Evolutionary conservation across 2,329 filamentous ascomycete species (phyloP).

Genomic region (Fusarium agapanthi): DNA sequence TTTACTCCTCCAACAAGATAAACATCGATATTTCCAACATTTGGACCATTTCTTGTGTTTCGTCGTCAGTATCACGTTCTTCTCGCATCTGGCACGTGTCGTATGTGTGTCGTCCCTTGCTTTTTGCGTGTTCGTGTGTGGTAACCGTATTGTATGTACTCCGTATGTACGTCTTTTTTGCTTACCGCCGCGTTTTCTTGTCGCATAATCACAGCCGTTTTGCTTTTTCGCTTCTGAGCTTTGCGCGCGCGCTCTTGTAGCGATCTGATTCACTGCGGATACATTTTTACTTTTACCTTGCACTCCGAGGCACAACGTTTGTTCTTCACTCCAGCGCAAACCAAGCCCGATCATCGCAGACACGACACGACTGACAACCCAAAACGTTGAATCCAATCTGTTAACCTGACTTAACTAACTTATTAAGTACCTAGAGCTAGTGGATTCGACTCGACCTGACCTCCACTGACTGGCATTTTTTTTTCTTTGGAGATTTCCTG

Average conservation of each 20-base stretch:
- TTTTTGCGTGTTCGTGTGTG: background rate
- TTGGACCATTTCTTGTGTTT: background rate
- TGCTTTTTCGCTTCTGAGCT: background rate
- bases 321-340: background rate
- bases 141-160: background rate
- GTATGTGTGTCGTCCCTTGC: slow-evolving; percentile 19
- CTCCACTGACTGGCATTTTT: slow-evolving; percentile 27
- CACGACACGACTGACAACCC: background rate
- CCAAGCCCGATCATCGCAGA: background rate
- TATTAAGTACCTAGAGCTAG: background rate
- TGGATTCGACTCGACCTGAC: slow-evolving; percentile 3
- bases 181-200: background rate
- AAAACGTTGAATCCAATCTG: background rate
- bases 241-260: background rate
- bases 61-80: slow-evolving; percentile 18
- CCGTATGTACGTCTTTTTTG: background rate
- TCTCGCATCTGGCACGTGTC: slow-evolving; percentile 20
- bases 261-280: background rate
- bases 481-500: slow-evolving; percentile 38
- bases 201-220: slow-evolving; percentile 18
- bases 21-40: background rate
- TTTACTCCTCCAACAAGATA: background rate
- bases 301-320: background rate
- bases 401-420: background rate
- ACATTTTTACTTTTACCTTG: background rate